phyloP scores from a whole-genome alignment of 2,329 filamentous ascomycete species.

The Pestalotiopsis sp. region DNA sequence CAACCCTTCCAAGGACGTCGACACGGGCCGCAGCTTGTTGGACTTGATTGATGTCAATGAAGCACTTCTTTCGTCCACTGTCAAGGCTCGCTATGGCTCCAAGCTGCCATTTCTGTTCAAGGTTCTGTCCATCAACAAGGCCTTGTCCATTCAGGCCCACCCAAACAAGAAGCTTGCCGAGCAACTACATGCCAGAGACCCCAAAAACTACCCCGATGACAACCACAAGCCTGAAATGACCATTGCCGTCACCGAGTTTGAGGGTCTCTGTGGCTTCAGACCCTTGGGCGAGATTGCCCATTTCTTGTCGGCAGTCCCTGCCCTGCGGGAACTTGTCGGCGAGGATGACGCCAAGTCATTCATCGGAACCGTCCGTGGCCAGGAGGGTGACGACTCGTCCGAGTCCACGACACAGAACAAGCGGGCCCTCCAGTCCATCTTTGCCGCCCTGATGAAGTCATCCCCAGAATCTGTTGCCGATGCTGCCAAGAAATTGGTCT shows the following conservation, averaged over 20 bases:
- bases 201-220: slow-evolving; percentile 96
- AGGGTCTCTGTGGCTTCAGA: slow-evolving; percentile 93
- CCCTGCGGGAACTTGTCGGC: slow-evolving; percentile 68
- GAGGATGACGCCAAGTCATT: slow-evolving; percentile 62
- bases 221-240: slow-evolving; percentile 99
- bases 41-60: slow-evolving; percentile 88
- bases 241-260: slow-evolving; percentile 94
- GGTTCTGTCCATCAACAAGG: slow-evolving; percentile 93
- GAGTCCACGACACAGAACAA: slow-evolving; percentile 64
- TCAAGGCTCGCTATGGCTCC: slow-evolving; percentile 73
- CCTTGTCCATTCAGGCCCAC: slow-evolving; percentile 95
- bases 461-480: slow-evolving; percentile 65
- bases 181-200: slow-evolving; percentile 79
- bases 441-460: slow-evolving; percentile 80
- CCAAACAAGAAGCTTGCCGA: slow-evolving; percentile 95
- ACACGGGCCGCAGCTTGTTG: slow-evolving; percentile 81
- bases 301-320: slow-evolving; percentile 64
- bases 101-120: slow-evolving; percentile 98
- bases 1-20: slow-evolving; percentile 87
- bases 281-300: slow-evolving; percentile 84
- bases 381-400: slow-evolving; percentile 41
- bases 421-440: slow-evolving; percentile 72
- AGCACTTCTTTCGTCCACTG: slow-evolving; percentile 72
- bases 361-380: slow-evolving; percentile 52
- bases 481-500: slow-evolving; percentile 69